Percentiles rank a stretch among this genome's conserved stretches.
Evolutionary conservation across 2,329 filamentous ascomycete genomes (phyloP).

Genomic region (Pseudogymnoascus sp.): DNA sequence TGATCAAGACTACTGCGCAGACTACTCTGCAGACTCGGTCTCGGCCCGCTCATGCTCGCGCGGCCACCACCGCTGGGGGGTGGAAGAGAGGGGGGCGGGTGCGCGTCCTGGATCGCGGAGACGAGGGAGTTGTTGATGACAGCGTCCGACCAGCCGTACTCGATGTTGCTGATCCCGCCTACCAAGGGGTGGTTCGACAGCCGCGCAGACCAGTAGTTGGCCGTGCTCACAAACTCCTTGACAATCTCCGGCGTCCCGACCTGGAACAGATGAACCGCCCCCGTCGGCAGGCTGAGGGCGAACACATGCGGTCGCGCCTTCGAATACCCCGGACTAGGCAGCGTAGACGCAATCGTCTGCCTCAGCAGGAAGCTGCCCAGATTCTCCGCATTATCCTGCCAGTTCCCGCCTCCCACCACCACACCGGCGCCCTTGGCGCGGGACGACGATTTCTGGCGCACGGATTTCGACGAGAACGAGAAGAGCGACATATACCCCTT

Average conservation of each 20-base stretch:
- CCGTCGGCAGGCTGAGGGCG: constrained; percentile 83
- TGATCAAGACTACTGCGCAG: constrained; percentile 51
- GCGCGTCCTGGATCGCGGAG: constrained; percentile 42
- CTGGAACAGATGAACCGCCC: constrained; percentile 96
- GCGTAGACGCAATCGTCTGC: constrained; percentile 81
- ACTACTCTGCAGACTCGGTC: constrained; percentile 51
- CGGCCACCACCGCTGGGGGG: background rate
- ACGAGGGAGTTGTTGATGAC: constrained; percentile 52
- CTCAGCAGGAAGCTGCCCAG: constrained; percentile 80
- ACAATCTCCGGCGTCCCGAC: constrained; percentile 92
- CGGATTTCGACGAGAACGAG: constrained; percentile 79
- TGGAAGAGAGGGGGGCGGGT: constrained; percentile 14
- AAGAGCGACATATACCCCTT: constrained; percentile 92
- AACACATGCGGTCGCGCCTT: constrained; percentile 86
- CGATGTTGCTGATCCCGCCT: constrained; percentile 90
- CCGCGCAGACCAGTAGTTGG: constrained; percentile 96
- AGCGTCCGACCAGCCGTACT: constrained; percentile 90
- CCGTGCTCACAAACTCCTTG: constrained; percentile 85
- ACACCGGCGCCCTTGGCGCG: constrained; percentile 45
- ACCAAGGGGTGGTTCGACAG: constrained; percentile 88
- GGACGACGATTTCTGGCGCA: constrained; percentile 56
- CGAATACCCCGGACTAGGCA: constrained; percentile 88
- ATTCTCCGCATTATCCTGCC: constrained; percentile 92
- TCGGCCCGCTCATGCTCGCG: constrained; percentile 29
- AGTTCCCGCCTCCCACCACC: constrained; percentile 89